Evolutionary conservation across 148 eudicot species (phyloP).

Genomic region (Gaultheria prostrata): DNA sequence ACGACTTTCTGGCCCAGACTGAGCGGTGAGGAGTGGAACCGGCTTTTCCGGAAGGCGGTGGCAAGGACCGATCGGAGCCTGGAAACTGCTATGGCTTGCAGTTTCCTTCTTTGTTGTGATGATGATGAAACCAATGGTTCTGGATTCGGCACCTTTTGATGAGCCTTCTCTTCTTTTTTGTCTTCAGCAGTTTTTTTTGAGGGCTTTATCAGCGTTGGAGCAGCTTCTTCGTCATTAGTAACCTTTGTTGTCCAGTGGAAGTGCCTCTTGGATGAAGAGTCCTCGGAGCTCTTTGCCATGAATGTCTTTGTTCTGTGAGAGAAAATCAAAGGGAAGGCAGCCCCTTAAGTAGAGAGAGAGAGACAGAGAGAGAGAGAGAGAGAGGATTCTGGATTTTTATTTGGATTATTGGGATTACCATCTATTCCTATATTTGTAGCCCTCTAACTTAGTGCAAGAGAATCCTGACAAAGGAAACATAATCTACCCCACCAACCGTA

Average conservation of each 20-base stretch:
- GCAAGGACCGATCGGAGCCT: slow-evolving; percentile 54
- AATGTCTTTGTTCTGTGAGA: slow-evolving; percentile 50
- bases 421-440: slow-evolving; percentile 9
- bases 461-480: slow-evolving; percentile 27
- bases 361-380: neutral
- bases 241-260: slow-evolving; percentile 61
- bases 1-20: slow-evolving; percentile 52
- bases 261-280: slow-evolving; percentile 75
- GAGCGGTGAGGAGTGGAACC: slow-evolving; percentile 15
- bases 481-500: slow-evolving; percentile 26
- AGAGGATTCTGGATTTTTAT: slow-evolving; percentile 11
- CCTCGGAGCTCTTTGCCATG: slow-evolving; percentile 59
- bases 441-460: slow-evolving; percentile 15
- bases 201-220: slow-evolving; percentile 23
- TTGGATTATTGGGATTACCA: slow-evolving; percentile 9
- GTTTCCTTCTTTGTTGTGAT: slow-evolving; percentile 35
- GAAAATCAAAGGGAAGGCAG: neutral
- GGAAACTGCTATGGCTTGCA: slow-evolving; percentile 19
- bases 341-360: slow-evolving; percentile 5
- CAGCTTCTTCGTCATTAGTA: slow-evolving; percentile 36
- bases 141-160: slow-evolving; percentile 14
- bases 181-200: slow-evolving; percentile 6
- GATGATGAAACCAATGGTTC: slow-evolving; percentile 19
- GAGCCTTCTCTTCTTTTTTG: slow-evolving; percentile 8
- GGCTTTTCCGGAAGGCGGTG: slow-evolving; percentile 34